A percentile compares a stretch with the other conserved stretches of the same genome.
These are phyloP conservation scores for Pythium periplocum DNA, from an alignment of 352 stramenopile genomes.

Conservation along the genomic window DNA sequence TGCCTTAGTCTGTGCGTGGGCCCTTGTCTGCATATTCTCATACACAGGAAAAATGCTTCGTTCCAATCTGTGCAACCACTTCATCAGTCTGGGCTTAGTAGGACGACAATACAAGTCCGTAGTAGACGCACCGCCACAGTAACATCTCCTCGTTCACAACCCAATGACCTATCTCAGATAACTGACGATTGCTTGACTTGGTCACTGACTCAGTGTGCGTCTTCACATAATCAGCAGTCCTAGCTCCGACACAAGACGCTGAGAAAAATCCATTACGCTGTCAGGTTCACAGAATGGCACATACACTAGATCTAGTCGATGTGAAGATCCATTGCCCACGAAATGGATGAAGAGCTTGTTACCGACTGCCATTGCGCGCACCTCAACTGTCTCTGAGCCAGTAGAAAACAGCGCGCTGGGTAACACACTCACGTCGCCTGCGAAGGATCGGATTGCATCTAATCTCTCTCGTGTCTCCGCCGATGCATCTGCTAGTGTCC, in stretches of 20 bases:
- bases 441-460: neutral
- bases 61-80: slow-evolving; percentile 7
- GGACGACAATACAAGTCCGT: neutral
- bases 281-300: neutral
- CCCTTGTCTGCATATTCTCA: neutral
- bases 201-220: too few relatives aligned
- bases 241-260: too few relatives aligned
- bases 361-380: slow-evolving; percentile 15
- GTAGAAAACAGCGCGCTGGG: slow-evolving; percentile 6
- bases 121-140: slow-evolving; percentile 16
- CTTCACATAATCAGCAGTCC: too few relatives aligned
- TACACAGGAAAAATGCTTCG: slow-evolving; percentile 14
- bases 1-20: slow-evolving; percentile 8
- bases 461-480: too few relatives aligned
- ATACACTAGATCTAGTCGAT: slow-evolving; percentile 13
- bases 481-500: neutral
- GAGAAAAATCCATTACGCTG: too few relatives aligned
- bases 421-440: slow-evolving; percentile 8
- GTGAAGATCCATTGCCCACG: slow-evolving; percentile 3
- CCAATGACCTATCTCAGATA: slow-evolving; percentile 10
- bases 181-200: too few relatives aligned
- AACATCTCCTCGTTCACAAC: slow-evolving; percentile 14
- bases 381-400: slow-evolving; percentile 8
- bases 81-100: neutral
- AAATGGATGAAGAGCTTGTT: slow-evolving; percentile 23